These are phyloP conservation scores for Plectranthus barbatus DNA, from an alignment of 257 asterid species.

Conservation along the genomic window DNA sequence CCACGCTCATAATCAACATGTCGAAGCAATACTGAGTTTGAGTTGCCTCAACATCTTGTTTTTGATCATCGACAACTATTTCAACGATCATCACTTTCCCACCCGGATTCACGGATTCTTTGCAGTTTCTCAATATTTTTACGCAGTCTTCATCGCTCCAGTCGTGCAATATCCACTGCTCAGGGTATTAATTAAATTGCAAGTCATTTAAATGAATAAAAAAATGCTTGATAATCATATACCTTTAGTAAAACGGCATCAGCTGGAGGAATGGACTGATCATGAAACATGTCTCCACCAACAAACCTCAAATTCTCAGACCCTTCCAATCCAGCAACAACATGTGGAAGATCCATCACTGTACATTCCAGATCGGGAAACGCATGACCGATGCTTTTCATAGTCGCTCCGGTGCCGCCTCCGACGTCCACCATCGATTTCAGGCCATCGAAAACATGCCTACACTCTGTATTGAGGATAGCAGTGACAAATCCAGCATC, in stretches of 20 bases:
- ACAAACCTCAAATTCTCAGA: background rate
- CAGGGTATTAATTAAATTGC: too few species aligned
- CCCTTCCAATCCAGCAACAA: conserved; percentile 8
- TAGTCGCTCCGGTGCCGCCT: conserved; percentile 8
- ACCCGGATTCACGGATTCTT: conserved; percentile 17
- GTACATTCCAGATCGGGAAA: background rate
- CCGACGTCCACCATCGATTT: conserved; percentile 13
- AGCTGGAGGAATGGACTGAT: conserved; percentile 4
- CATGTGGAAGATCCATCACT: conserved; percentile 6
- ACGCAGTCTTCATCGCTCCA: conserved; percentile 6
- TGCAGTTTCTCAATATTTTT: conserved; percentile 19
- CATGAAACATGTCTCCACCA: conserved; percentile 9
- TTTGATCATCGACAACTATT: conserved; percentile 12
- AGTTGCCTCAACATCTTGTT: background rate
- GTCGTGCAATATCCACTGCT: conserved; percentile 26
- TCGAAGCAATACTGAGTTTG: conserved; percentile 14
- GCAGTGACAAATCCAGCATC: background rate
- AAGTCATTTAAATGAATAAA: too few species aligned
- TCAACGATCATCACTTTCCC: conserved; percentile 29
- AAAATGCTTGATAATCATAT: too few species aligned
- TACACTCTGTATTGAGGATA: background rate
- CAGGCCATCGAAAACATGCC: background rate
- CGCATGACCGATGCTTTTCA: background rate
- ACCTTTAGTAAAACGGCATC: conserved; percentile 10
- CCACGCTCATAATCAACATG: conserved; percentile 18